A percentile compares a stretch with the other conserved stretches of the same genome.
phyloP scores from a whole-genome alignment of 106 monocot genomes.

The Dendrobium chrysotoxum region DNA sequence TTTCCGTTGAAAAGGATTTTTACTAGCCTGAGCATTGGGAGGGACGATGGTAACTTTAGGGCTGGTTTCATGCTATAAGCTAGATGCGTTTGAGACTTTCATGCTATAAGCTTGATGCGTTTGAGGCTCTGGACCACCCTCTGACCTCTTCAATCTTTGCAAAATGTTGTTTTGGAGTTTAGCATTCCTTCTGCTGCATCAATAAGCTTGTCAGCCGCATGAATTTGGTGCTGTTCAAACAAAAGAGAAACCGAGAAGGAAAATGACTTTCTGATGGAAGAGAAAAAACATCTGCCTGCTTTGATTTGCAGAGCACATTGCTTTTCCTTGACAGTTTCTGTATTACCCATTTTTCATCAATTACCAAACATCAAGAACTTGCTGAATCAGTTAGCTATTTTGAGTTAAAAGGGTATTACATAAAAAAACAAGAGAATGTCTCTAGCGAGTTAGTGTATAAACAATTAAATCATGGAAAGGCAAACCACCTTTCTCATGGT shows the following conservation, averaged over 20 bases:
- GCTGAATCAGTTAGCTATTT: too few relatives aligned
- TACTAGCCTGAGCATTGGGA: not conserved
- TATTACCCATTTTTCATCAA: not conserved
- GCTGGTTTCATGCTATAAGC: not conserved
- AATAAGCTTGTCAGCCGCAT: too few relatives aligned
- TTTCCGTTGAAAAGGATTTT: not conserved
- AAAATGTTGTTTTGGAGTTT: not conserved
- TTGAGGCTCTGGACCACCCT: slow-evolving; percentile 1
- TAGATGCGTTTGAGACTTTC: too few relatives aligned
- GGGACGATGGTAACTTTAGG: not conserved
- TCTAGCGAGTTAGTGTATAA: not conserved
- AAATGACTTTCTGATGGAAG: not conserved
- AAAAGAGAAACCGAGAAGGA: not conserved
- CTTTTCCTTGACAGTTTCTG: not conserved
- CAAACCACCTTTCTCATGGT: not conserved
- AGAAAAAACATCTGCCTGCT: not conserved
- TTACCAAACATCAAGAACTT: too few relatives aligned
- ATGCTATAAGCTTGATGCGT: not conserved
- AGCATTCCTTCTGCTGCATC: not conserved
- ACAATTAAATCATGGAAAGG: not conserved
- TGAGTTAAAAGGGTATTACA: not conserved
- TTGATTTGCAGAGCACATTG: not conserved
- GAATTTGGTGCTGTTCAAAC: not conserved
- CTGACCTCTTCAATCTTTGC: not conserved
- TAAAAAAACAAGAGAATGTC: not conserved